Evolutionary conservation across 257 asterid species (phyloP), one percentile per base, ranked within the genome.

Genomic region (Scutellaria barbata): DNA sequence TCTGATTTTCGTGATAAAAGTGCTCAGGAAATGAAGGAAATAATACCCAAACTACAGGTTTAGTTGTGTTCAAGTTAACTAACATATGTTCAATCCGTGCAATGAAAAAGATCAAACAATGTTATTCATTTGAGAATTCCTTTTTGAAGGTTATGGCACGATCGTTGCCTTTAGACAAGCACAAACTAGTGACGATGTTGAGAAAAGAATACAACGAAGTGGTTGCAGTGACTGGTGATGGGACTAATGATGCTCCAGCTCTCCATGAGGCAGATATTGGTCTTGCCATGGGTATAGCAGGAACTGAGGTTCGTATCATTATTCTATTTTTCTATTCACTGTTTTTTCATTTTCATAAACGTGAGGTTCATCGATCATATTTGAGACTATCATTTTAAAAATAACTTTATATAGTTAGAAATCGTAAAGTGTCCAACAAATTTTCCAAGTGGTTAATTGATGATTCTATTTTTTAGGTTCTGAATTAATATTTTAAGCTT

Each of bases 21-120:
- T 52, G 57, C 73, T 10, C 73, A 87, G 30, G 96, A 92, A 76
- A 59, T 87, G 88, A 81, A 72, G 77, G 82, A 87, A 47, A 74
- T 89, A 16, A 73, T 87, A 63, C 96, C 93, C 47, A 86, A 70
- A 74, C 70, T 92, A 71, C 96, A 91, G 97, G 97, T 89, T 59
- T 58, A 60, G 16, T 25, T 52, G 20, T 41, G 60, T 30, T 45
- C 0, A 30, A 20, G 12, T 1, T 55, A 30, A 47, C 16, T 63
- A 5, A 17, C 56, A 17, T 30, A 30, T 30, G 35, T 62, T 46
- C 14, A 37, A 7, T 56, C 37, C 10, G n/a, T 30, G 59, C 41
- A 55, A 45, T 14, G 20, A 30, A 13, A 5, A 45, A 25, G 48
- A 75, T 75, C 8, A 12, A 51, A 30, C 4, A 5, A 33, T 46